phyloP scores from a whole-genome alignment of 2,329 filamentous ascomycete genomes.

The Aurifilum marmelostoma region DNA sequence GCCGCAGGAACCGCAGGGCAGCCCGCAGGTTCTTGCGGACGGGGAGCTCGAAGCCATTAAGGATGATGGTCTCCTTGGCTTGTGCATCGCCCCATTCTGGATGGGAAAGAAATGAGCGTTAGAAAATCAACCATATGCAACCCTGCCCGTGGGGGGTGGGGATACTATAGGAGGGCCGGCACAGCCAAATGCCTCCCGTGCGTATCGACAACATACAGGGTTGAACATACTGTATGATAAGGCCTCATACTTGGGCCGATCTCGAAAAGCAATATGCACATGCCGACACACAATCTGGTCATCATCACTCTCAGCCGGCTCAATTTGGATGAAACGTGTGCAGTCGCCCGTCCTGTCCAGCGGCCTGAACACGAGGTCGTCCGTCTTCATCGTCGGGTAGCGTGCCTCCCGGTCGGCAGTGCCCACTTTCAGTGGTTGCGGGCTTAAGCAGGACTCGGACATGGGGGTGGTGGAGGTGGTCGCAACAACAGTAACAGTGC shows the following conservation, averaged over 20 bases:
- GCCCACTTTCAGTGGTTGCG: background rate
- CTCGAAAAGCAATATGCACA: slow-evolving; percentile 26
- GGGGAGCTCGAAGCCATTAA: slow-evolving; percentile 28
- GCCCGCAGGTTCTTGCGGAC: slow-evolving; percentile 30
- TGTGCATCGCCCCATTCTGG: slow-evolving; percentile 31
- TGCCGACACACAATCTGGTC: slow-evolving; percentile 29
- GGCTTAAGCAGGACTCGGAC: background rate
- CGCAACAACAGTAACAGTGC: background rate
- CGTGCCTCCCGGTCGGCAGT: background rate
- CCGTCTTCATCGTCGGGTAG: background rate
- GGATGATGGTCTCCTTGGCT: slow-evolving; percentile 25
- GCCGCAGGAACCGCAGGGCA: slow-evolving; percentile 30
- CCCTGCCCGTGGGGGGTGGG: no score
- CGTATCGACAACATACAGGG: no score
- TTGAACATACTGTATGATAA: slow-evolving; percentile 33
- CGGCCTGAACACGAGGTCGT: background rate
- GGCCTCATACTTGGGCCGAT: slow-evolving; percentile 32
- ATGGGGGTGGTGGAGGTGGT: background rate
- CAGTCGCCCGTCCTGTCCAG: slow-evolving; percentile 18
- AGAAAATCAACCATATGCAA: background rate
- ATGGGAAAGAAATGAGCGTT: background rate
- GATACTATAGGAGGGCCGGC: no score
- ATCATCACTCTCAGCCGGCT: slow-evolving; percentile 18
- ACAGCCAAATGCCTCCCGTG: no score
- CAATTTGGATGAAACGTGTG: slow-evolving; percentile 28